Percentiles rank a stretch among this genome's conserved stretches.
Evolutionary conservation across 345 rosid species (phyloP).

Genomic region (Schrenkiella parvula): DNA sequence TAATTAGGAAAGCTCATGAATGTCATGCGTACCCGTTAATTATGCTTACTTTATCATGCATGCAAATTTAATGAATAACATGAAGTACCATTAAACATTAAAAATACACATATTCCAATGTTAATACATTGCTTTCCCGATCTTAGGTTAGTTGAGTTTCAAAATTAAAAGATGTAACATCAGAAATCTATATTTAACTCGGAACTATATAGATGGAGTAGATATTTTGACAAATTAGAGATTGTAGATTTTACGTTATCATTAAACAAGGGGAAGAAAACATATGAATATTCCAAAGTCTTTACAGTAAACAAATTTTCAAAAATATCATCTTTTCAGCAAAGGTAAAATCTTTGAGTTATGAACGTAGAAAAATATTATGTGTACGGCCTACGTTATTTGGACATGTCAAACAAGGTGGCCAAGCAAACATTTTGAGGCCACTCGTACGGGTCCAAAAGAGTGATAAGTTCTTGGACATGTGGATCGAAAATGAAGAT

Average conservation of each 20-base stretch:
- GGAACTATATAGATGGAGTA: background rate
- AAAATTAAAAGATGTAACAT: background rate
- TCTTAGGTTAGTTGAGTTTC: slow-evolving; percentile 14
- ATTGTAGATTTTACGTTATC: background rate
- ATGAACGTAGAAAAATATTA: background rate
- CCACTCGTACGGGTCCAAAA: slow-evolving; percentile 5
- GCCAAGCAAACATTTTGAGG: slow-evolving; percentile 5
- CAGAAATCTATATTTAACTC: background rate
- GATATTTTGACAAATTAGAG: background rate
- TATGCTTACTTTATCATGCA: slow-evolving; percentile 28
- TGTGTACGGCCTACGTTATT: background rate
- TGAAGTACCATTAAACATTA: background rate
- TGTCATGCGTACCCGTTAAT: slow-evolving; percentile 29
- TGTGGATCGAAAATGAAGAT: slow-evolving; percentile 11
- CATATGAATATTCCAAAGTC: background rate
- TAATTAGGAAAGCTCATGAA: slow-evolving; percentile 21
- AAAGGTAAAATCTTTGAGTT: background rate
- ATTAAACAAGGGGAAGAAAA: background rate
- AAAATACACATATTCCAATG: slow-evolving; percentile 4
- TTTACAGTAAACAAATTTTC: background rate
- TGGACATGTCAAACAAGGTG: slow-evolving; percentile 10
- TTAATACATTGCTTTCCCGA: slow-evolving; percentile 3
- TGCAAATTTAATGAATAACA: slow-evolving; percentile 14
- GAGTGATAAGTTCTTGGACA: slow-evolving; percentile 4
- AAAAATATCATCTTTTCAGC: background rate